Evolutionary conservation across 257 asterid genomes (phyloP).

Genomic region (Orobanche coerulescens): DNA sequence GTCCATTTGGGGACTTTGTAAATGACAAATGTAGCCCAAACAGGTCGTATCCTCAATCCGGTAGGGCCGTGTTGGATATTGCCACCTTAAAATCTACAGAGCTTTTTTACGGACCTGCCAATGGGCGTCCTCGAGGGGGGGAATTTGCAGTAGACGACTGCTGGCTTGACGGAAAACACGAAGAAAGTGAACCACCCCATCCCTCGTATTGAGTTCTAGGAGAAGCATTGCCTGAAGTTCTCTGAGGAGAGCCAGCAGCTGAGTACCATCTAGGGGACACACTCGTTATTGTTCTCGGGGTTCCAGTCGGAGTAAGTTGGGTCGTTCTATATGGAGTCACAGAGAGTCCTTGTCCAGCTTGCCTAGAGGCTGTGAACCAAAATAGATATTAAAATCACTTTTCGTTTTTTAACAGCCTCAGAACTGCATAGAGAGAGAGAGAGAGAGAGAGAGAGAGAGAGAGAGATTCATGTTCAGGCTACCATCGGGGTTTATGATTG

Average conservation of each 20-base stretch:
- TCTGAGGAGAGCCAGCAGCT: conserved; percentile 59
- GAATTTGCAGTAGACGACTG: conserved; percentile 84
- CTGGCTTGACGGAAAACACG: conserved; percentile 71
- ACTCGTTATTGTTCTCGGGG: conserved; percentile 41
- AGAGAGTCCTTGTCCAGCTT: conserved; percentile 34
- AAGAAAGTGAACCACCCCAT: conserved; percentile 62
- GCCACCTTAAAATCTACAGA: not conserved
- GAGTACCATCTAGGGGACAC: conserved; percentile 54
- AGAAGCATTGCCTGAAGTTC: conserved; percentile 38
- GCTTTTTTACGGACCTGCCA: conserved; percentile 39
- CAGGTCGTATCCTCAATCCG: not conserved
- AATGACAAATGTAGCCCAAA: not conserved
- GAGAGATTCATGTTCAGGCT: conserved; percentile 17
- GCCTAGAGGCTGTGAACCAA: conserved; percentile 42
- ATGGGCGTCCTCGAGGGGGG: conserved; percentile 54
- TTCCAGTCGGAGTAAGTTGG: conserved; percentile 45
- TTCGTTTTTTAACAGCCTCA: conserved; percentile 3
- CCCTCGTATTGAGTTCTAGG: conserved; percentile 40
- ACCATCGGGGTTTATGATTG: conserved; percentile 36
- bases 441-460: no score
- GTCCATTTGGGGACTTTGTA: no score
- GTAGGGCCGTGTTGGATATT: not conserved
- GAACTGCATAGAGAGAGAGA: no score
- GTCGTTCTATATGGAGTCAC: conserved; percentile 38
- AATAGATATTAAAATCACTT: conserved; percentile 11